phyloP scores from a whole-genome alignment of 179 eudicot genomes.

The Beta lomatogona region DNA sequence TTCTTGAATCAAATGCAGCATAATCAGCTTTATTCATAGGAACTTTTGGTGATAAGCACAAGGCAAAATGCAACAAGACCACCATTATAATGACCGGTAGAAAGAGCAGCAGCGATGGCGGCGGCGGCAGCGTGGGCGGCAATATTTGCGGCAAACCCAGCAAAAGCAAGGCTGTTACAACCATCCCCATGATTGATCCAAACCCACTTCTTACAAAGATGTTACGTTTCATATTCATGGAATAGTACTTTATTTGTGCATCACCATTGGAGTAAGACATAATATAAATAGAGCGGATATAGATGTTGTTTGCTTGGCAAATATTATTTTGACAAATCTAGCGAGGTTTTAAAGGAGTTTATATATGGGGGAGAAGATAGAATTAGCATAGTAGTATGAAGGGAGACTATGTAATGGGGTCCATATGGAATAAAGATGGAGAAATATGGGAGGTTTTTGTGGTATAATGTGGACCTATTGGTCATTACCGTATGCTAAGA shows the following conservation, averaged over 20 bases:
- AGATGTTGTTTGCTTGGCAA: neutral
- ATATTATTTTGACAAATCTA: neutral
- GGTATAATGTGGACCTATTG: slow-evolving; percentile 15
- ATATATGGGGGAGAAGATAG: neutral
- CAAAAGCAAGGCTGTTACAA: slow-evolving; percentile 26
- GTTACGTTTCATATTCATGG: neutral
- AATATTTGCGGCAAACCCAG: slow-evolving; percentile 34
- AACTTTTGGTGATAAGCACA: slow-evolving; percentile 27
- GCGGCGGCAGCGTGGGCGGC: slow-evolving; percentile 36
- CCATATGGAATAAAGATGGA: slow-evolving; percentile 25
- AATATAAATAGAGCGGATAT: neutral
- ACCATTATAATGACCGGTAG: slow-evolving; percentile 37
- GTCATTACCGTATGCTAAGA: neutral
- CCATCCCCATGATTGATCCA: slow-evolving; percentile 27
- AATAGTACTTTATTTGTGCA: no score
- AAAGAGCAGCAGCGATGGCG: slow-evolving; percentile 35
- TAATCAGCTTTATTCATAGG: slow-evolving; percentile 10
- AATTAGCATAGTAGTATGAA: neutral
- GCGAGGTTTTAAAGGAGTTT: neutral
- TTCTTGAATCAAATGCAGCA: neutral
- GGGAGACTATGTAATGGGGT: slow-evolving; percentile 12
- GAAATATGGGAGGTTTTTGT: slow-evolving; percentile 8
- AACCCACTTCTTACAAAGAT: neutral
- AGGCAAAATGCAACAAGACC: slow-evolving; percentile 32
- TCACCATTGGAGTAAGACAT: neutral